Evolutionary conservation across 306 rosid species (phyloP).

Genomic region (Quercus engelmannii): DNA sequence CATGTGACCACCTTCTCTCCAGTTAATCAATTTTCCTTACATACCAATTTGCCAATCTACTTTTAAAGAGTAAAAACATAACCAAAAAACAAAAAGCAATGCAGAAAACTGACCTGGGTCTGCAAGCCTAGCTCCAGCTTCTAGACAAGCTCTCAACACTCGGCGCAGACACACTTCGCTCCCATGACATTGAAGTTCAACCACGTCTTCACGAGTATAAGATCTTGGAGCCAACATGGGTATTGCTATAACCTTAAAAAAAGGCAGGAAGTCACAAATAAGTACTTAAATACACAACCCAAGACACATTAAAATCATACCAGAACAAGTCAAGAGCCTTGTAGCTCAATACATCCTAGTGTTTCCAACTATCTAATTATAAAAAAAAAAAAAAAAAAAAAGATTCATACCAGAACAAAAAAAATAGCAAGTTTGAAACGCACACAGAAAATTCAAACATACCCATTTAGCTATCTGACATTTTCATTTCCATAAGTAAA

Average conservation of each 20-base stretch:
- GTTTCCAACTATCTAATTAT: no score
- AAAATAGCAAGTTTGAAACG: background rate
- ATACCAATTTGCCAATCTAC: background rate
- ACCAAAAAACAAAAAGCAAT: background rate
- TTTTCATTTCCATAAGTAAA: background rate
- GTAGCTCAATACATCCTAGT: no score
- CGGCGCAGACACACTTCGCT: conserved; percentile 89
- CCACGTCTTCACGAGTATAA: conserved; percentile 90
- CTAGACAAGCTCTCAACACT: conserved; percentile 80
- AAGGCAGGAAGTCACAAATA: background rate
- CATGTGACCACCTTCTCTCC: background rate
- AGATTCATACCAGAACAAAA: no score
- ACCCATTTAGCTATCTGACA: background rate
- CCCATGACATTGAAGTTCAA: conserved; percentile 96
- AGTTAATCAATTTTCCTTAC: background rate
- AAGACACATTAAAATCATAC: no score
- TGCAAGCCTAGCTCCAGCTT: conserved; percentile 91
- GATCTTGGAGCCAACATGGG: conserved; percentile 97
- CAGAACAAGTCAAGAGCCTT: no score
- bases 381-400: no score
- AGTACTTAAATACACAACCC: background rate
- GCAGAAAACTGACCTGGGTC: conserved; percentile 58
- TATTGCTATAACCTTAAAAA: conserved; percentile 55
- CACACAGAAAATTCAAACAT: background rate
- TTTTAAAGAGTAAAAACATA: background rate